These are phyloP conservation scores for Allium fistulosum DNA, from an alignment of 106 monocot species.

Conservation along the genomic window DNA sequence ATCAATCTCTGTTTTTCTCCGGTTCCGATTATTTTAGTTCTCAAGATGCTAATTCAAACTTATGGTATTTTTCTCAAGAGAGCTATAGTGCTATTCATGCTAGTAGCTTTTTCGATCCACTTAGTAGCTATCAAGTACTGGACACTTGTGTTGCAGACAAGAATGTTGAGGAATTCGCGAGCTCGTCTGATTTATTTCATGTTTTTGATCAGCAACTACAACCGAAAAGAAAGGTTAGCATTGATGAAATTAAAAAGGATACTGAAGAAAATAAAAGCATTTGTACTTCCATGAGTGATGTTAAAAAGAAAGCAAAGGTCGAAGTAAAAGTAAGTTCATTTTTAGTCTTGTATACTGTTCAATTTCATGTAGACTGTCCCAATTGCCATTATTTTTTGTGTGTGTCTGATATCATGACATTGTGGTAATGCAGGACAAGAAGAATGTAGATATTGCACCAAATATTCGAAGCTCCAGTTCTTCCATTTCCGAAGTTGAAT, in stretches of 20 bases:
- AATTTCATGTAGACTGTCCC: too few species aligned
- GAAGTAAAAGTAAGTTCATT: background rate
- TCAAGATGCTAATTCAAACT: background rate
- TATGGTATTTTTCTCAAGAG: constrained; percentile 4
- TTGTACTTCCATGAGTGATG: background rate
- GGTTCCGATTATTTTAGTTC: constrained; percentile 12
- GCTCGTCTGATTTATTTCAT: background rate
- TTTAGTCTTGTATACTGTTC: background rate
- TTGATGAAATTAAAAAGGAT: background rate
- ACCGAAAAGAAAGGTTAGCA: constrained; percentile 12
- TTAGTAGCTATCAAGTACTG: background rate
- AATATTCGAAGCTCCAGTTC: constrained; percentile 24
- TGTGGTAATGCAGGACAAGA: constrained; percentile 3
- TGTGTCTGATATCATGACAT: too few species aligned
- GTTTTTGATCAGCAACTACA: background rate
- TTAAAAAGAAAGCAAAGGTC: constrained; percentile 11
- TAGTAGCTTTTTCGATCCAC: background rate
- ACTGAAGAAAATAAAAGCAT: background rate
- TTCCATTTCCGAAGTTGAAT: constrained; percentile 44
- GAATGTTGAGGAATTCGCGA: background rate
- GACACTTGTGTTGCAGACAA: too few species aligned
- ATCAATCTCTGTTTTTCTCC: constrained; percentile 31
- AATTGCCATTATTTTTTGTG: background rate
- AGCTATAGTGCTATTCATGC: background rate
- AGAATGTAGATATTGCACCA: too few species aligned